Evolutionary conservation across 129 eudicot genomes (phyloP).

Genomic region (Pittosporum tobira): DNA sequence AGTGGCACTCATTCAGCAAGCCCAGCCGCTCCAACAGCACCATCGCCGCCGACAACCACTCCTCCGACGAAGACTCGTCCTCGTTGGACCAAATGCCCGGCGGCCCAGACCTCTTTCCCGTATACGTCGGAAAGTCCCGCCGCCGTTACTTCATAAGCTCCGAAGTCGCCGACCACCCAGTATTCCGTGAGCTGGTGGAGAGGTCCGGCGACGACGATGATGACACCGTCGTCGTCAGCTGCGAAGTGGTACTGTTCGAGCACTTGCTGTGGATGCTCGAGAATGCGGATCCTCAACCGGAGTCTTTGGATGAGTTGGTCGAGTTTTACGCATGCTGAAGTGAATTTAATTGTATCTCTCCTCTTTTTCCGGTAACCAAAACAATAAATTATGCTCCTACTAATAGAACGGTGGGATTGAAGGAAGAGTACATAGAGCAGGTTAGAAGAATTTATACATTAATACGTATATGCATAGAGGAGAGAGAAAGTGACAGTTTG

Average conservation of each 20-base stretch:
- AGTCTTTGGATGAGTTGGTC: slow-evolving; percentile 55
- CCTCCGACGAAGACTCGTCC: slow-evolving; percentile 3
- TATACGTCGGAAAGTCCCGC: slow-evolving; percentile 68
- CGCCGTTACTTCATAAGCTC: slow-evolving; percentile 51
- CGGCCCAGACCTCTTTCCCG: slow-evolving; percentile 32
- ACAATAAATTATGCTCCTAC: neutral
- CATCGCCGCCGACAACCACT: slow-evolving; percentile 22
- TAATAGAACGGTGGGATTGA: neutral
- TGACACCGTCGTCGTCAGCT: slow-evolving; percentile 36
- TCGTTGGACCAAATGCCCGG: neutral
- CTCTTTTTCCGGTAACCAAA: neutral
- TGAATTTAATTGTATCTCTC: neutral
- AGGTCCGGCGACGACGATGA: slow-evolving; percentile 24
- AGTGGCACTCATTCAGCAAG: slow-evolving; percentile 57
- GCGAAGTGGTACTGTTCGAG: slow-evolving; percentile 79
- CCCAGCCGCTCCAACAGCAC: slow-evolving; percentile 28
- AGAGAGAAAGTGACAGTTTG: slow-evolving; percentile 5
- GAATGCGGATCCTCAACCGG: slow-evolving; percentile 74
- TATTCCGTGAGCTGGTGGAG: slow-evolving; percentile 59
- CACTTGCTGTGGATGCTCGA: slow-evolving; percentile 90
- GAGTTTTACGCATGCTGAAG: slow-evolving; percentile 54
- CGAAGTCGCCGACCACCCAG: slow-evolving; percentile 52
- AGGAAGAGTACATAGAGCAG: slow-evolving; percentile 6
- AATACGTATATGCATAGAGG: slow-evolving; percentile 14
- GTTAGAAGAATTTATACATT: neutral